Evolutionary conservation across 2,329 filamentous ascomycete genomes (phyloP).

Genomic region (Fusarium sp.): DNA sequence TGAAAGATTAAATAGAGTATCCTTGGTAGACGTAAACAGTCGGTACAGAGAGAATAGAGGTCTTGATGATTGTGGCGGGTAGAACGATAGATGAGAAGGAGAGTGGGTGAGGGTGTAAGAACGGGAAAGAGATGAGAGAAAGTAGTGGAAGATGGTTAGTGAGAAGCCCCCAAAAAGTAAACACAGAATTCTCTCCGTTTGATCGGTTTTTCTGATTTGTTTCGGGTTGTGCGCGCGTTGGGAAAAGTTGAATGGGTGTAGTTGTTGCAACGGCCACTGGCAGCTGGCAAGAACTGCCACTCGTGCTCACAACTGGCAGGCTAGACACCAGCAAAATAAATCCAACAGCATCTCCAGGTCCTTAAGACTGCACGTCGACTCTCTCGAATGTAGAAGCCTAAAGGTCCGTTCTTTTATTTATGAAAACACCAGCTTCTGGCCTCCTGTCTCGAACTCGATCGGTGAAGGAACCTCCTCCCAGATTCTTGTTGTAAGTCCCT

Average conservation of each 20-base stretch:
- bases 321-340: not conserved
- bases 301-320: not conserved
- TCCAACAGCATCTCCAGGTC: not conserved
- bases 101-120: conserved; percentile 3
- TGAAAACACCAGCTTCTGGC: not conserved
- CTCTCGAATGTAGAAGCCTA: not conserved
- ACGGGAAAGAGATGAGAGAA: not conserved
- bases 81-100: conserved; percentile 22
- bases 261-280: conserved; percentile 13
- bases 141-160: not conserved
- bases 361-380: not conserved
- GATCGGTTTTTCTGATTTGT: not conserved
- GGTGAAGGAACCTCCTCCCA: not conserved
- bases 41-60: not conserved
- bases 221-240: not conserved
- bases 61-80: not conserved
- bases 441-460: not conserved
- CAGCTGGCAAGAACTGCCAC: conserved; percentile 33
- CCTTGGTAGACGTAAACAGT: not conserved
- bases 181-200: not conserved
- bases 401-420: not conserved
- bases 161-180: not conserved
- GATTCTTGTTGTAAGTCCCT: not conserved
- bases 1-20: not conserved
- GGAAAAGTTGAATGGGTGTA: not conserved